These are phyloP conservation scores for Heimioporus sp. DNA, from an alignment of 768 basidiomycete genomes.

Conservation along the genomic window DNA sequence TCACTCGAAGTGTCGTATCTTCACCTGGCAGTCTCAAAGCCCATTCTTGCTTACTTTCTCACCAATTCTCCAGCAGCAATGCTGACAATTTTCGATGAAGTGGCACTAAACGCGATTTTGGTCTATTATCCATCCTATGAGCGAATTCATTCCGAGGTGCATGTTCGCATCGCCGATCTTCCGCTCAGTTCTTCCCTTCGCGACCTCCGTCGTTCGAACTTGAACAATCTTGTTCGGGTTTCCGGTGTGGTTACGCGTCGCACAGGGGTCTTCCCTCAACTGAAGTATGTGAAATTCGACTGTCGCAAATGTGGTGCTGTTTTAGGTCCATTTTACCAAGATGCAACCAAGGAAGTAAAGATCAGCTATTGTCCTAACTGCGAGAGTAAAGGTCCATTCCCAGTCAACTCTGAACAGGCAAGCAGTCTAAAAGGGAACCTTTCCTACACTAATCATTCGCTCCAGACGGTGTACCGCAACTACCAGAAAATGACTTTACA, in stretches of 20 bases:
- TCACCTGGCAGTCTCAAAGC: constrained; percentile 90
- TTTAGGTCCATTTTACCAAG: constrained; percentile 97
- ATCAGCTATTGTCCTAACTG: constrained; percentile 95
- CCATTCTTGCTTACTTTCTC: constrained; percentile 96
- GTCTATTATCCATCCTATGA: constrained; percentile 96
- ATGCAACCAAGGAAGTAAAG: constrained; percentile 89
- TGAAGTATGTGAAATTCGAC: constrained; percentile 99
- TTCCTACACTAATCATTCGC: not conserved
- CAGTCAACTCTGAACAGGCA: constrained; percentile 95
- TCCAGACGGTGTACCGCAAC: constrained; percentile 93
- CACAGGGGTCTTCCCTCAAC: constrained; percentile 96
- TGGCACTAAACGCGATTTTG: constrained; percentile 90
- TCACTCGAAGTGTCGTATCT: constrained; percentile 96
- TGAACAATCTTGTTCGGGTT: constrained; percentile 95
- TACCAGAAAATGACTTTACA: constrained; percentile 99
- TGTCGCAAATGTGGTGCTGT: constrained; percentile 93
- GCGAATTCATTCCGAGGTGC: constrained; percentile 96
- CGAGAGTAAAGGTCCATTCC: constrained; percentile 92
- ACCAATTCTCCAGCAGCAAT: constrained; percentile 92
- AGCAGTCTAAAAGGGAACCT: constrained; percentile 11
- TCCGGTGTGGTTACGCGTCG: constrained; percentile 94
- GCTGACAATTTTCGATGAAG: constrained; percentile 93
- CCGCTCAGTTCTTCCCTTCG: constrained; percentile 88
- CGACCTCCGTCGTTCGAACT: constrained; percentile 86
- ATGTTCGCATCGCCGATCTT: constrained; percentile 94